Base-by-base conservation (phyloP, 148 eudicot genomes). In the Rhododendron griersonianum region DNA sequence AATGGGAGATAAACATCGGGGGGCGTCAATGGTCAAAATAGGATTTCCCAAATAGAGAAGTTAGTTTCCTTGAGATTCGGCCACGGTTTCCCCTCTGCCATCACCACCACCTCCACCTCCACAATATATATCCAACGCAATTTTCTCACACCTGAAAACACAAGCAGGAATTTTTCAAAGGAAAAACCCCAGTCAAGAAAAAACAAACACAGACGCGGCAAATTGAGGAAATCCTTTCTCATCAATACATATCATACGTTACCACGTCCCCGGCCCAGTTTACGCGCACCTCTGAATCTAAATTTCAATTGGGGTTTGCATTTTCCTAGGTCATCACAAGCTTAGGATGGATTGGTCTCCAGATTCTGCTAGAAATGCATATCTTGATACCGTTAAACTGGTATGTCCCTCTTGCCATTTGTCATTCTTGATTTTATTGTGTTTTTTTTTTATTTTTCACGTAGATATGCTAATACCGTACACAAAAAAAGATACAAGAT, bases 361-460 rank as follows among this genome's bases (percentile, higher is more conserved):
- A 74, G 77, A 79, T 75, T 86, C 77, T 75, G 92, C 91, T 19
- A 82, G 87, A 82, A 87, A 87, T 78, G 92, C 92, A 45, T 91
- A 86, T 88, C 87, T 91, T 63, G 91, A 91, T 73, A 88, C 92
- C 84, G 84, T 89, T 86, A 87, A 88, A 82, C 86, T 91, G 92
- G 92, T 91, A 85, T 16, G 9, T 57, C 55, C 35, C 18, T 75
- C 61, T 50, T 37, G 2, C 45, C 21, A 44, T 76, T 28, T 15
- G 19, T 23, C 48, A 44, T 9, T 83, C 15, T 63, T 44, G 33
- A 5, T 23, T 5, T 30, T 47, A 33, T 35, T 80, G 50, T 47
- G 11, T 1, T 11, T 39, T 11, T 37, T 84, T 6, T 41, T 3
- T 39, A 15, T 1, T 25, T 35, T 81, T 9, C 23, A 25, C 51